Conservation (phyloP, 2,329 filamentous ascomycete genomes). For the Claviceps sp. region DNA sequence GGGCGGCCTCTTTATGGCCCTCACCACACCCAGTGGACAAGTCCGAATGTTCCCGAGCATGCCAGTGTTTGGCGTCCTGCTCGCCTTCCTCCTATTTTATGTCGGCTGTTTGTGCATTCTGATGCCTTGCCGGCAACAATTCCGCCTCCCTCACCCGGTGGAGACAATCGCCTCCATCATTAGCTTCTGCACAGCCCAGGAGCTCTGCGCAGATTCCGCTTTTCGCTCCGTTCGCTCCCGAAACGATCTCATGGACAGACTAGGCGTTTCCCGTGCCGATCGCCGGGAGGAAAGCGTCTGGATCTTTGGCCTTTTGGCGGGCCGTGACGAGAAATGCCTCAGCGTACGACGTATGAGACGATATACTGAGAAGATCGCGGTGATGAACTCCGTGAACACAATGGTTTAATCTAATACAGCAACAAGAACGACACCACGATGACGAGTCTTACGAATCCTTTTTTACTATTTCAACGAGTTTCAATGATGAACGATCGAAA, state of each 20-base stretch:
- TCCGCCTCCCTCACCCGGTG: constrained; percentile 60
- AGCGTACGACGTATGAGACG: constrained; percentile 31
- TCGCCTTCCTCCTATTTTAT: constrained; percentile 60
- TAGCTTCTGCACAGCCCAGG: constrained; percentile 61
- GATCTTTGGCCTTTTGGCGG: constrained; percentile 31
- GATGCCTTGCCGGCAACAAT: constrained; percentile 45
- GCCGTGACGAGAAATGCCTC: constrained; percentile 27
- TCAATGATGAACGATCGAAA: neutral
- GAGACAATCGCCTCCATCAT: constrained; percentile 64
- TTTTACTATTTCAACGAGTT: neutral
- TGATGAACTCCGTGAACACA: constrained; percentile 15
- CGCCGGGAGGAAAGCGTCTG: constrained; percentile 36
- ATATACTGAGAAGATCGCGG: constrained; percentile 29
- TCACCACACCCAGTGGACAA: constrained; percentile 38
- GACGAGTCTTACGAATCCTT: neutral
- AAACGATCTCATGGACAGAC: constrained; percentile 51
- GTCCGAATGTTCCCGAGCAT: constrained; percentile 61
- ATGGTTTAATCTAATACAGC: constrained; percentile 1
- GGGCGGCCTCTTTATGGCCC: constrained; percentile 61
- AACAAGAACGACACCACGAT: neutral
- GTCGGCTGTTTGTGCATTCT: constrained; percentile 48
- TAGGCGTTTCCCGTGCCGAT: constrained; percentile 41
- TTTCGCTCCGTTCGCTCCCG: constrained; percentile 58
- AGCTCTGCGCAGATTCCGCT: constrained; percentile 56
- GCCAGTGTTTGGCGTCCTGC: constrained; percentile 58